Evolutionary conservation across 495 filamentous ascomycete species (phyloP).

Genomic region (Cladorrhinum samala): DNA sequence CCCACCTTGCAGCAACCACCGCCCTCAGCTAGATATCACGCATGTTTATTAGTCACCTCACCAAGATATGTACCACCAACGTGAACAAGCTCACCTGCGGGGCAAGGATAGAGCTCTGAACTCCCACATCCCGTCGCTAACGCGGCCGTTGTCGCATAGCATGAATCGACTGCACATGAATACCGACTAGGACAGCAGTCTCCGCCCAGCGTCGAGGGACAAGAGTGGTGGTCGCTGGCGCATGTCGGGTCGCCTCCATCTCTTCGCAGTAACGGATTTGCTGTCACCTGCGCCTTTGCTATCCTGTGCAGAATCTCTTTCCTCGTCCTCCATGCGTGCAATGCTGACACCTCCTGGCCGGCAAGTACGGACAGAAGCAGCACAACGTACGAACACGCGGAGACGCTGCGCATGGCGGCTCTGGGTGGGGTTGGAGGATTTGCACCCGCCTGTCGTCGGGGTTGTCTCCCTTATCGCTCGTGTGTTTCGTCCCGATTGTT

Average conservation of each 20-base stretch:
- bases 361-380: not conserved
- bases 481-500: not conserved
- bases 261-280: conserved; percentile 11
- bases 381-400: conserved; percentile 22
- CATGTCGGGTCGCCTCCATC: conserved; percentile 19
- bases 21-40: not conserved
- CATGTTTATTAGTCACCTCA: not conserved
- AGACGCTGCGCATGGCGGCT: conserved; percentile 28
- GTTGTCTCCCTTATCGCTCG: conserved; percentile 11
- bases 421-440: not conserved
- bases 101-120: conserved; percentile 30
- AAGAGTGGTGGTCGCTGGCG: conserved; percentile 26
- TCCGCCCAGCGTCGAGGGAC: conserved; percentile 31
- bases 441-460: conserved; percentile 9
- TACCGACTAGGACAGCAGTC: conserved; percentile 40
- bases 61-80: no score
- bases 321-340: conserved; percentile 15
- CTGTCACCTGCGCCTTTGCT: conserved; percentile 32
- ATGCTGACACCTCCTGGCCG: conserved; percentile 16
- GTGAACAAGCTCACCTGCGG: conserved; percentile 20
- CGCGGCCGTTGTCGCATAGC: conserved; percentile 38
- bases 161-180: conserved; percentile 36
- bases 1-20: conserved; percentile 35
- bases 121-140: conserved; percentile 30
- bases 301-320: conserved; percentile 27